Evolutionary conservation across 2,329 filamentous ascomycete species (phyloP).

Genomic region (Colletotrichum incanum): DNA sequence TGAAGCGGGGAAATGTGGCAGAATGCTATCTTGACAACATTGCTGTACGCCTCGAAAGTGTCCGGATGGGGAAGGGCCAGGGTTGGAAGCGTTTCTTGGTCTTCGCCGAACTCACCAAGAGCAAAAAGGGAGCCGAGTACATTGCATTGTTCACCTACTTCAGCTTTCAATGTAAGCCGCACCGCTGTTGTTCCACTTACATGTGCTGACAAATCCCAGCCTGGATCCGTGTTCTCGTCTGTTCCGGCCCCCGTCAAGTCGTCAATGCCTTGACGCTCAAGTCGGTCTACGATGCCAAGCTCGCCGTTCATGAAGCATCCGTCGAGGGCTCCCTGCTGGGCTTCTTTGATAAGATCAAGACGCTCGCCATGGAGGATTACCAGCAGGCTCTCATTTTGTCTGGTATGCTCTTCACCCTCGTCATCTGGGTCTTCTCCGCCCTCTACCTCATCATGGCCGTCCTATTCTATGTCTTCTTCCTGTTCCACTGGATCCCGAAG

Average conservation of each 20-base stretch:
- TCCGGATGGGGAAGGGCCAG: constrained; percentile 80
- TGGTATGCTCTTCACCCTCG: constrained; percentile 91
- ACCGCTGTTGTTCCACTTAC: not conserved
- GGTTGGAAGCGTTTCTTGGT: constrained; percentile 95
- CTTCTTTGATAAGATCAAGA: constrained; percentile 87
- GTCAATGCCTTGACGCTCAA: constrained; percentile 92
- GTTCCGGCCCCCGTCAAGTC: constrained; percentile 91
- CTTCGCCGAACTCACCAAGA: constrained; percentile 91
- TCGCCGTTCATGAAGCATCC: constrained; percentile 68
- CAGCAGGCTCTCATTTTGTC: constrained; percentile 87
- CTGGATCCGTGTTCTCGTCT: constrained; percentile 90
- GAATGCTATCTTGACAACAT: constrained; percentile 93
- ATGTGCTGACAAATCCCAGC: constrained; percentile 62
- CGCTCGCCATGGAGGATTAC: constrained; percentile 80
- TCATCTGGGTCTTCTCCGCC: constrained; percentile 90
- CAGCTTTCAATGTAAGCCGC: constrained; percentile 71
- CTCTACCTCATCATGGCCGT: constrained; percentile 82
- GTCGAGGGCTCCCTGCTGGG: constrained; percentile 77
- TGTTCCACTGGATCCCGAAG: constrained; percentile 92
- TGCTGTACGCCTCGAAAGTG: constrained; percentile 87
- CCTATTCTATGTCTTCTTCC: constrained; percentile 87
- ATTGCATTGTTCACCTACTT: constrained; percentile 94
- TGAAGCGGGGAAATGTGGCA: constrained; percentile 87
- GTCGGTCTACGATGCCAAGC: constrained; percentile 83
- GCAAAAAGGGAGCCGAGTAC: constrained; percentile 91